Evolutionary conservation across 139 green algal species (phyloP).

Genomic region (Asterochloris sp.): DNA sequence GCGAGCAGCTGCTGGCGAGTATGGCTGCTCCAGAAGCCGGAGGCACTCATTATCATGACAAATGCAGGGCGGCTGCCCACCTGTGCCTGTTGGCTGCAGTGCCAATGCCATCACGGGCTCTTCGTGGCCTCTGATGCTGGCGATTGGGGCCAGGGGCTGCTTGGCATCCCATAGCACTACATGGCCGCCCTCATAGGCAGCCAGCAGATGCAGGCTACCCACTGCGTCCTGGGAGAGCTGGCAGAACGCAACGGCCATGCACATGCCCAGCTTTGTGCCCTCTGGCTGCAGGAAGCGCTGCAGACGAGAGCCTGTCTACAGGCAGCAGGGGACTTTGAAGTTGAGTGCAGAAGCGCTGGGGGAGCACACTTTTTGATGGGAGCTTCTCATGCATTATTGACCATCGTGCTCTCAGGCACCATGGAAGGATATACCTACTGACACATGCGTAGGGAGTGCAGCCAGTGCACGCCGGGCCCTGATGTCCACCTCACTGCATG

Average conservation of each 20-base stretch:
- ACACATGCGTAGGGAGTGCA: neutral
- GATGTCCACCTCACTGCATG: neutral
- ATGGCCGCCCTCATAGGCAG: conserved; percentile 50
- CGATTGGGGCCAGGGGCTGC: neutral
- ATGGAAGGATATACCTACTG: neutral
- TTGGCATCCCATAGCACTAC: conserved; percentile 43
- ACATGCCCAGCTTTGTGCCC: conserved; percentile 41
- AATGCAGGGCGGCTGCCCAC: neutral
- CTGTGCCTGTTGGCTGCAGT: conserved; percentile 7
- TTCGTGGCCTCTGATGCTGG: conserved; percentile 20
- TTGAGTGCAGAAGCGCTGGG: neutral
- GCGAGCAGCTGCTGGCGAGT: neutral
- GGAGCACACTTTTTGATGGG: neutral
- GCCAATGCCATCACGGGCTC: conserved; percentile 48
- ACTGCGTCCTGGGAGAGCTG: neutral
- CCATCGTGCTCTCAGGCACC: neutral
- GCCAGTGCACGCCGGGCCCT: neutral
- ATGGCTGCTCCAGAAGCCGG: neutral
- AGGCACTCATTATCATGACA: neutral
- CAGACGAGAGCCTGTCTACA: neutral
- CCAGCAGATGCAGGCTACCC: conserved; percentile 19
- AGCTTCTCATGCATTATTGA: neutral
- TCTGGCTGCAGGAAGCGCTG: conserved; percentile 15
- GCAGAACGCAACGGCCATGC: conserved; percentile 34
- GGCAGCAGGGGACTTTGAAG: neutral